Conservation (phyloP, 257 asterid genomes). For the Solanum megistacrolobum region DNA sequence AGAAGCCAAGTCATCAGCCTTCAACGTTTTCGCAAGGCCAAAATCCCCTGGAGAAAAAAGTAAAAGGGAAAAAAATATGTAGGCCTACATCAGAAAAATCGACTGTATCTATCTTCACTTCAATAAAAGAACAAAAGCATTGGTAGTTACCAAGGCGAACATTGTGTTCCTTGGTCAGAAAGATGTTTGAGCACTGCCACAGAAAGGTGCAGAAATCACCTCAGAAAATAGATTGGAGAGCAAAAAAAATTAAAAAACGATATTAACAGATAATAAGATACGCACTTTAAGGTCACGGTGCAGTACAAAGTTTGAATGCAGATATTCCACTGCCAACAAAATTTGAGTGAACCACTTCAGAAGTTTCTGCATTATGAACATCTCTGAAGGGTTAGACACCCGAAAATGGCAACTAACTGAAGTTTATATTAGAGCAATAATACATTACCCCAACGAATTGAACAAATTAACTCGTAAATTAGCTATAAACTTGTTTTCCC, state of each 20-base stretch:
- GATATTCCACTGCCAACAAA: constrained; percentile 85
- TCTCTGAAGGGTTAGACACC: constrained; percentile 1
- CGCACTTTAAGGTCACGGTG: constrained; percentile 94
- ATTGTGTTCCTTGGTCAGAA: constrained; percentile 89
- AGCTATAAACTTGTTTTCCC: neutral
- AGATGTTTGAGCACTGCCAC: constrained; percentile 92
- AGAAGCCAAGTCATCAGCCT: constrained; percentile 98
- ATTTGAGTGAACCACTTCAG: constrained; percentile 94
- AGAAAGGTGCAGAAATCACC: constrained; percentile 12
- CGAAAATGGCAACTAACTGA: neutral
- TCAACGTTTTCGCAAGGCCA: constrained; percentile 95
- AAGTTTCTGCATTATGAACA: constrained; percentile 52
- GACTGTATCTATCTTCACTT: neutral
- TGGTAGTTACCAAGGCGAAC: constrained; percentile 84
- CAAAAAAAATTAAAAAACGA: neutral
- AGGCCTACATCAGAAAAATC: neutral
- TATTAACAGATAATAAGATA: neutral
- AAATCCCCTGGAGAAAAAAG: constrained; percentile 58
- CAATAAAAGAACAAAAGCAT: neutral
- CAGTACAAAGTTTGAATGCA: constrained; percentile 86
- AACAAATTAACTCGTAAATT: neutral
- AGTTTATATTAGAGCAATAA: neutral
- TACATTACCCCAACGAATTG: neutral
- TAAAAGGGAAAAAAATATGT: constrained; percentile 3
- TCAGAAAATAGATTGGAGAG: neutral